Base-by-base conservation (phyloP, 805 yeast species). In the Teunomyces kruisii region DNA sequence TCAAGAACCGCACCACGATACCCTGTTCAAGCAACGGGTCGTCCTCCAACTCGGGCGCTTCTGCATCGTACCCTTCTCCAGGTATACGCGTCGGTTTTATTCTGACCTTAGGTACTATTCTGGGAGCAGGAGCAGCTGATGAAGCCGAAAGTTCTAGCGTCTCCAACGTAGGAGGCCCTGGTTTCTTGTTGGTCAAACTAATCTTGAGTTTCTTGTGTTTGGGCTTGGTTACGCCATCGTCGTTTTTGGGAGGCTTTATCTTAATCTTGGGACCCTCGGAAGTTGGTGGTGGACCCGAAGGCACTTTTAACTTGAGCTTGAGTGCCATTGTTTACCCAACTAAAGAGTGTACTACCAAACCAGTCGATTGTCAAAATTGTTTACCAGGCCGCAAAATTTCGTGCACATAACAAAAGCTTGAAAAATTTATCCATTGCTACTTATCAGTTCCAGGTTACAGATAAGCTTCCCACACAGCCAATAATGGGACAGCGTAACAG, bases 11-110 rank as follows among this genome's bases (percentile, higher is more conserved):
- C 35, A 94, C 62, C 1, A 90, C 74, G 1, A 94, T 74, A 0
- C 94, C 96, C 52, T 88, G 96, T 58, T 94, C 98, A 7, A 89
- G 71, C 49, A 89, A 68, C 1, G 99, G 98, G 58, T 94, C 97
- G 48, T 90, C 97, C 61, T 94, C 99, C 19, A 88, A 72, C 53
- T 92, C 98, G 0, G 97, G 96, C 14, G 96, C 97, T 57, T 92
- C 98, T 2, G 96, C 86, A 59, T 92, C 99, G 64, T 92, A 92
- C 1, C 98, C 98, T 55, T 92, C 97, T 4, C 96, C 96, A 0
- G 96, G 94, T 3, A 84, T 75, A 54, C 96, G 72, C 0, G 80
- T 74, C 1, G 83, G 83, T 49, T 78, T 80, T 31, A 80, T 72
- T 49, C 80, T 62, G 22, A 39, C 42, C 12, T 29, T 27, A 4